Evolutionary conservation across 192 early-diverging fungal species (phyloP), one percentile per base, ranked within the genome.

Genomic region (Podila minutissima): DNA sequence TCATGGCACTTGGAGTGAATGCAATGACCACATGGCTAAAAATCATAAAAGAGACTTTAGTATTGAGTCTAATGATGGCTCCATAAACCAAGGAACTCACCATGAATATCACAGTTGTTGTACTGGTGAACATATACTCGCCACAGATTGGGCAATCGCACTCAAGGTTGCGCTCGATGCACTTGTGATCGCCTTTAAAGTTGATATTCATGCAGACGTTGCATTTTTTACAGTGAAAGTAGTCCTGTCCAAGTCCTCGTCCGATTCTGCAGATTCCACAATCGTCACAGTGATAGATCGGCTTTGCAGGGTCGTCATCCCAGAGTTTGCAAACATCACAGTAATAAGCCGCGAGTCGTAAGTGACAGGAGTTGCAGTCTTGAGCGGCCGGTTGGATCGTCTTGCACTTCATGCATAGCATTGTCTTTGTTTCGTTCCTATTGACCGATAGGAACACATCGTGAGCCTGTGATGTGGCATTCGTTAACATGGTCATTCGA

Each of bases 81-180:
- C 13, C 6, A 63, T 49, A 5, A 53, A 31, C 19, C 28, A 22
- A 2, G 17, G 32, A 48, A 32, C 72, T 64, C 85, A 93, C 93
- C 95, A 96, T 95, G 77, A 94, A 95, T 19, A 94, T 94, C 4
- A 96, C 91, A 0, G 87, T 88, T 12, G 89, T 88, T 2, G 92
- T 92, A 4, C 95, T 96, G 11, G 94, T 97, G 64, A 96, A 96
- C 88, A 99, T 92, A 77, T 92, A 93, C 72, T 99, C 97, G 29
- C 96, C 95, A 86, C 97, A 99, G 65, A 99, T 97, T 7, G 97
- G 96, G 67, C 97, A 99, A 78, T 98, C 94, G 64, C 91, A 89
- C 69, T 97, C 95, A 46, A 99, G 71, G 51, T 94, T 95, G 61
- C 92, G 88, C 79, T 99, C 97, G 59, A 94, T 95, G 74, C 97